Base-by-base conservation (phyloP, 331 rosid species). In the Telfairia occidentalis region DNA sequence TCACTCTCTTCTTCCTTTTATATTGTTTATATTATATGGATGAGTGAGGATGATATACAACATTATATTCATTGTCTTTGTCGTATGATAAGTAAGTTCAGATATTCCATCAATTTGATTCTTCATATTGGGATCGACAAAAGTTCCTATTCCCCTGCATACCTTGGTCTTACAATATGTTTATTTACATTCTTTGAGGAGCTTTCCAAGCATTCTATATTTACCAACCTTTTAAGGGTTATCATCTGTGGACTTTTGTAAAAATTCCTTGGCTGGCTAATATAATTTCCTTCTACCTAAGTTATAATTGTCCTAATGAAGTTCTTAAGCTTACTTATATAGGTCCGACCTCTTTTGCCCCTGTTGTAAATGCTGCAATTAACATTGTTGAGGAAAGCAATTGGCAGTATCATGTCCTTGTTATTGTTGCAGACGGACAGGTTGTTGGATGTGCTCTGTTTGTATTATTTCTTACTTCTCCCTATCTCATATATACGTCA, bases 341-440 rank as follows among this genome's bases (percentile, higher is more conserved):
- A 95, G 98, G 98, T 77, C 98, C 98, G 7, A 95, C 98, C 43
- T 95, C 98, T 32, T 95, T 95, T 87, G 85, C 96, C 38, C 96
- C 97, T 11, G 91, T 95, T 75, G 86, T 95, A 28, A 87, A 87
- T 79, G 92, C 93, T 8, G 96, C 98, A 50, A 86, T 95, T 75
- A 87, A 90, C 85, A 87, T 91, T 18, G 97, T 95, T 77, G 90
- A 90, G 81, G 82, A 74, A 74, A 90, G 65, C 89, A 89, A 88
- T 57, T 87, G 89, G 75, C 98, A 91, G 86, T 95, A 95, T 84
- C 98, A 95, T 66, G 93, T 95, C 79, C 98, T 95, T 79, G 96
- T 95, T 89, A 91, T 95, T 57, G 79, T 95, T 82, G 98, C 98
- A 34, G 98, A 95, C 30, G 98, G 98, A 77, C 98, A 95, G 98